These are phyloP conservation scores for Trypanosoma theileri DNA, from an alignment of 208 protist species.

Conservation along the genomic window DNA sequence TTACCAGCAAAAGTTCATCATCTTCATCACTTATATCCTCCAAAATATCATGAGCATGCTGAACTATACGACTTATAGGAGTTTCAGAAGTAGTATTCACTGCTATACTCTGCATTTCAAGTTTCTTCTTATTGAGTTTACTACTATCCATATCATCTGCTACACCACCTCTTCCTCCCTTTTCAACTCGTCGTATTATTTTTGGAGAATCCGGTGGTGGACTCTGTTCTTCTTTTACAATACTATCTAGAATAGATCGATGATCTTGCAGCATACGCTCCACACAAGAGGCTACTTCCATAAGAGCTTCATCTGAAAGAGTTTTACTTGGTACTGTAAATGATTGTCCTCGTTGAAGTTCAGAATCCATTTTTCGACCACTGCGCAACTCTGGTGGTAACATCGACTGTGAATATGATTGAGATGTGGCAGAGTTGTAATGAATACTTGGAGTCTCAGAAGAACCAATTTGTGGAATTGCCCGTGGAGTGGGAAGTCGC, in stretches of 20 bases:
- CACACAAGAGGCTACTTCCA: conserved; percentile 42
- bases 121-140: neutral
- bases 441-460: neutral
- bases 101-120: neutral
- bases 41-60: conserved; percentile 9
- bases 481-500: neutral
- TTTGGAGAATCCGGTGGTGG: neutral
- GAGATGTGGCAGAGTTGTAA: neutral
- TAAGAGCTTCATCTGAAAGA: conserved; percentile 31
- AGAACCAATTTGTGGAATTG: neutral
- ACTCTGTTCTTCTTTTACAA: conserved; percentile 37
- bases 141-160: neutral
- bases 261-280: conserved; percentile 81
- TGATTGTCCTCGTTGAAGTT: conserved; percentile 3
- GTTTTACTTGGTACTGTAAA: neutral
- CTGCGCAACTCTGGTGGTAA: neutral
- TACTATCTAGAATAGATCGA: conserved; percentile 51
- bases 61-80: neutral
- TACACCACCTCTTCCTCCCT: conserved; percentile 13
- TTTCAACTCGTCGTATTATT: conserved; percentile 10
- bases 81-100: neutral
- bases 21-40: conserved; percentile 34
- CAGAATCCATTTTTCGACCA: conserved; percentile 7
- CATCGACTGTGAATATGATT: neutral
- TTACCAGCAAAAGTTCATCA: conserved; percentile 69